A percentile compares a stretch with the other conserved stretches of the same genome.
These are phyloP conservation scores for Xerocomellus intermedius DNA, from an alignment of 768 basidiomycete genomes.

Conservation along the genomic window DNA sequence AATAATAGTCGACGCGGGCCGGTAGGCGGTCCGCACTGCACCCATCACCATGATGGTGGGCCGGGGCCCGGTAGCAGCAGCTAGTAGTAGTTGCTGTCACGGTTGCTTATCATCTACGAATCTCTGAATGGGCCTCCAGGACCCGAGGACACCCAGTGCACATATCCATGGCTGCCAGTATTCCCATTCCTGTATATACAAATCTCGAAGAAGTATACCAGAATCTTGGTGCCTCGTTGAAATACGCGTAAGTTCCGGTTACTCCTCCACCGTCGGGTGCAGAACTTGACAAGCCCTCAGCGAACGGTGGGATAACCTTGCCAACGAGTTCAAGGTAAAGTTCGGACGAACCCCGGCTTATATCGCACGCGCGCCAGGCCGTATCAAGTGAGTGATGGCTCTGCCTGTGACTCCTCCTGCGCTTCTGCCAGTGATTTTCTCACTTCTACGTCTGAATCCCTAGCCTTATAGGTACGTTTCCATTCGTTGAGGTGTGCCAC, in stretches of 20 bases:
- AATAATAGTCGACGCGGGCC: too few relatives aligned
- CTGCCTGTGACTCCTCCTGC: not conserved
- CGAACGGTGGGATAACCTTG: constrained; percentile 60
- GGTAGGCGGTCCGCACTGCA: too few relatives aligned
- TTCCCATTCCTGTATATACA: constrained; percentile 60
- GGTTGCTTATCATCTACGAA: not conserved
- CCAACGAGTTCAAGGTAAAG: constrained; percentile 56
- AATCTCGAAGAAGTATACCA: constrained; percentile 56
- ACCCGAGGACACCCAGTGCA: not conserved
- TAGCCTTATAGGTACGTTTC: constrained; percentile 36
- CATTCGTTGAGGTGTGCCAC: not conserved
- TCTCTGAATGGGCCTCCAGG: not conserved
- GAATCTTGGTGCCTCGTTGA: constrained; percentile 50
- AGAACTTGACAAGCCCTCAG: constrained; percentile 20
- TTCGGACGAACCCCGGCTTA: constrained; percentile 68
- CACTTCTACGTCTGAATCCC: not conserved
- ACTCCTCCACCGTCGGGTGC: not conserved
- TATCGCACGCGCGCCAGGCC: constrained; percentile 75
- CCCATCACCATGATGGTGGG: too few relatives aligned
- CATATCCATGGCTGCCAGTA: constrained; percentile 49
- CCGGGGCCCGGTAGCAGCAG: too few relatives aligned
- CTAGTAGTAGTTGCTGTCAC: too few relatives aligned
- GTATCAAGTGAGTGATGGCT: constrained; percentile 60
- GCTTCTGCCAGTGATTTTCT: not conserved
- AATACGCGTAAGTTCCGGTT: constrained; percentile 41